Percentiles rank a stretch among this genome's conserved stretches.
Evolutionary conservation across 2,329 filamentous ascomycete species (phyloP).

Genomic region (Cercospora nicotianae): DNA sequence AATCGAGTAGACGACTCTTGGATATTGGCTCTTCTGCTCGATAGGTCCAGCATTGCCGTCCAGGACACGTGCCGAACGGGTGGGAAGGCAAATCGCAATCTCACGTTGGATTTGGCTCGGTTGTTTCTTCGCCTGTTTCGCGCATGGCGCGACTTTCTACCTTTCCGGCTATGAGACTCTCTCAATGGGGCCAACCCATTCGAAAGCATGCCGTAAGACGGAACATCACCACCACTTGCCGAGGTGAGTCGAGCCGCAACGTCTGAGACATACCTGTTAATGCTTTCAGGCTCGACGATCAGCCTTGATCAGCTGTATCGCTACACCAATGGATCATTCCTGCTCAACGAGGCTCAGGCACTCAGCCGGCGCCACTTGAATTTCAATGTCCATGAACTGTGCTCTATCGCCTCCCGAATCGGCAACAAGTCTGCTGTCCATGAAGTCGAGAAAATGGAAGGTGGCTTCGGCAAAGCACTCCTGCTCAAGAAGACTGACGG

Average conservation of each 20-base stretch:
- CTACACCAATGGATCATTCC: background rate
- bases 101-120: too few relatives aligned
- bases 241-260: background rate
- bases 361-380: constrained; percentile 32
- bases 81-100: too few relatives aligned
- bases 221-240: background rate
- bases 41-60: too few relatives aligned
- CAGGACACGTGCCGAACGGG: too few relatives aligned
- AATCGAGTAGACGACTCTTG: too few relatives aligned
- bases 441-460: constrained; percentile 39
- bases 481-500: constrained; percentile 35
- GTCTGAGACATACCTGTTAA: background rate
- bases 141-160: too few relatives aligned
- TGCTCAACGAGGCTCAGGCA: background rate
- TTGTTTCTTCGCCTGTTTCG: too few relatives aligned
- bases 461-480: constrained; percentile 39
- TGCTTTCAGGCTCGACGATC: background rate
- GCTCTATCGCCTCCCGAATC: constrained; percentile 30
- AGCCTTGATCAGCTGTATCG: background rate
- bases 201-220: background rate
- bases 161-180: background rate
- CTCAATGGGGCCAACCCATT: background rate
- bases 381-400: constrained; percentile 38
- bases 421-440: constrained; percentile 30
- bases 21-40: too few relatives aligned